Evolutionary conservation across 768 basidiomycete genomes (phyloP).

Genomic region (Lepiota brunneoincarnata): DNA sequence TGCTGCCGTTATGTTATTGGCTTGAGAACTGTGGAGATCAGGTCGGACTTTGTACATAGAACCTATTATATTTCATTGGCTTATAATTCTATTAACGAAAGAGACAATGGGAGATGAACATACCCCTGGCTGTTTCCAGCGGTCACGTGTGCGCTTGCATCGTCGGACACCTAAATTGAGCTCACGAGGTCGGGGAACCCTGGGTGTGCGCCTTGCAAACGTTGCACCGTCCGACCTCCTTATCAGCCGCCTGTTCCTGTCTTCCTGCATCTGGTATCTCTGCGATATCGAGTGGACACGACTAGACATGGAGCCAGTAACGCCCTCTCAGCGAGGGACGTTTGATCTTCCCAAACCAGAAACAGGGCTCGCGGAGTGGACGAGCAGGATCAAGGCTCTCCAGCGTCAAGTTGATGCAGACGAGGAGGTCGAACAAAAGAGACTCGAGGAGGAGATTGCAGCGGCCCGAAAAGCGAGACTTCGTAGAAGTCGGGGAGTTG

Average conservation of each 20-base stretch:
- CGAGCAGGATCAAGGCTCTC: slow-evolving; percentile 74
- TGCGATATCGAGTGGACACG: background rate
- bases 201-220: background rate
- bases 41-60: background rate
- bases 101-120: background rate
- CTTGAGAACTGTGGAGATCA: background rate
- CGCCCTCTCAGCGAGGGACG: slow-evolving; percentile 20
- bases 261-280: background rate
- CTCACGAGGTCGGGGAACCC: background rate
- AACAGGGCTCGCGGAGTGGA: slow-evolving; percentile 75
- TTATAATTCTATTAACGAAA: background rate
- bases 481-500: slow-evolving; percentile 42
- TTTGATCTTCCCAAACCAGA: slow-evolving; percentile 54
- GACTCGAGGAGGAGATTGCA: slow-evolving; percentile 63
- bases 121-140: background rate
- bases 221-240: background rate
- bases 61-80: no score
- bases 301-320: slow-evolving; percentile 7
- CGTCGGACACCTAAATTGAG: background rate
- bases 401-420: slow-evolving; percentile 81
- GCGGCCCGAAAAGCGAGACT: slow-evolving; percentile 50
- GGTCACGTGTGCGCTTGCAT: background rate
- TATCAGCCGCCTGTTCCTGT: background rate
- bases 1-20: background rate
- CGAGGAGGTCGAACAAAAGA: slow-evolving; percentile 72